Evolutionary conservation across 208 protist species (phyloP).

Genomic region (Crithidia bombi): DNA sequence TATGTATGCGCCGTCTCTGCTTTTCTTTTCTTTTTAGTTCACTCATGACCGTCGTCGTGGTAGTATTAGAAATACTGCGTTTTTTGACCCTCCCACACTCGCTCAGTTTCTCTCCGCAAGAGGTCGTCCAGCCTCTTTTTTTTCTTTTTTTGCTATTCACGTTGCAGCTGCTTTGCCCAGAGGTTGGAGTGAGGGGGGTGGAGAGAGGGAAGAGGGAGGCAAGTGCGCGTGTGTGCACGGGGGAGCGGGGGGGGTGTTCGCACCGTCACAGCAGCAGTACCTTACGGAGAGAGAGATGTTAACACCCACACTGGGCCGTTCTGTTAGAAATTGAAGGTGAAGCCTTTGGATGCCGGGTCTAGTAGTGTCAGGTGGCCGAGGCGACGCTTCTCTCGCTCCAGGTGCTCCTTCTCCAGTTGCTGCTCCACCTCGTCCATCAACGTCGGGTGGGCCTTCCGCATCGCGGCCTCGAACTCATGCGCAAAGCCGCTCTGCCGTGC

Average conservation of each 20-base stretch:
- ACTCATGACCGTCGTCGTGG: not conserved
- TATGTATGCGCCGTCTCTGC: no score
- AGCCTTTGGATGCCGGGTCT: conserved; percentile 61
- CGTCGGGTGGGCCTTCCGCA: conserved; percentile 57
- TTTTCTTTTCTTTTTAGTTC: not conserved
- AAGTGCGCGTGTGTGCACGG: not conserved
- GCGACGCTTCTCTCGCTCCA: conserved; percentile 52
- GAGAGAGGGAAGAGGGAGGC: not conserved
- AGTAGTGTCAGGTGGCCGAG: conserved; percentile 56
- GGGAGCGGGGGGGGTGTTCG: no score
- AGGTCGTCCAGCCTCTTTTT: not conserved
- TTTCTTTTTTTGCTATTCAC: not conserved
- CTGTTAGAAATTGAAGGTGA: conserved; percentile 78
- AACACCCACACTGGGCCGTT: not conserved
- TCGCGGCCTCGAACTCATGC: conserved; percentile 64
- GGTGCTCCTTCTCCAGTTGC: conserved; percentile 53
- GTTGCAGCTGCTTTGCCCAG: not conserved
- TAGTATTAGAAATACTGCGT: not conserved
- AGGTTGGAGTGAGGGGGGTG: not conserved
- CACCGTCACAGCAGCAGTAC: not conserved
- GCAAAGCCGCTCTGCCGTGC: conserved; percentile 59
- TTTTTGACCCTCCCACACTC: no score
- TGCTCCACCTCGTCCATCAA: conserved; percentile 65
- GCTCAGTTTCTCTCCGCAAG: no score
- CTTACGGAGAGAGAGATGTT: not conserved